Evolutionary conservation across 2,329 filamentous ascomycete species (phyloP).

Genomic region (Xylariales sp.): DNA sequence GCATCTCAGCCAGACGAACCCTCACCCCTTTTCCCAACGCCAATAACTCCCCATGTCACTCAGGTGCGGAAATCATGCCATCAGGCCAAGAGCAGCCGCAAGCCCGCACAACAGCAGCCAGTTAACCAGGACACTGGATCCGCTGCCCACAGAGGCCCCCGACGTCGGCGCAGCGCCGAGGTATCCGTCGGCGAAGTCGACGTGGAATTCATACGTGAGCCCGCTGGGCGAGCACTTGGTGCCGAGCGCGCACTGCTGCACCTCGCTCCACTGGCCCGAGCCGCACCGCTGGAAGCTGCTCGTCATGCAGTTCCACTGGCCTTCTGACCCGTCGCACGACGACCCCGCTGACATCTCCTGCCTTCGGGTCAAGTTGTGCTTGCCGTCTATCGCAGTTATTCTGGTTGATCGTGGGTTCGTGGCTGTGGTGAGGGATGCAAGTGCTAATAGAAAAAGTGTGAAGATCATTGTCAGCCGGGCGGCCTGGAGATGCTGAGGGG

Average conservation of each 20-base stretch:
- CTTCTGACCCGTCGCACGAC: conserved; percentile 57
- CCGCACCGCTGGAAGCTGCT: conserved; percentile 63
- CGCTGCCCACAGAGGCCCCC: neutral
- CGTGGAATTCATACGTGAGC: conserved; percentile 54
- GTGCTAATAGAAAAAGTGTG: neutral
- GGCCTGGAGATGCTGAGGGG: neutral
- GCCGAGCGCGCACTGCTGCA: conserved; percentile 57
- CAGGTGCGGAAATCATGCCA: neutral
- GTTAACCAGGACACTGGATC: neutral
- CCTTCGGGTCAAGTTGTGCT: neutral
- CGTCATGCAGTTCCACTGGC: conserved; percentile 67
- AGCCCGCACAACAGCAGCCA: conserved; percentile 17
- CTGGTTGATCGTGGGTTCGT: neutral
- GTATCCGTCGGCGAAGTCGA: conserved; percentile 45
- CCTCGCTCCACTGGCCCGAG: conserved; percentile 57
- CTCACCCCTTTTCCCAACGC: neutral
- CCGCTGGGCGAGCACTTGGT: conserved; percentile 60
- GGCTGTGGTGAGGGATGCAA: conserved; percentile 1
- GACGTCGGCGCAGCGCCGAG: conserved; percentile 30
- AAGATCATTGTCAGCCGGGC: neutral
- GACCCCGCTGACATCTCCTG: conserved; percentile 50
- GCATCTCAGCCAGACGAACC: neutral
- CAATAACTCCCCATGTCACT: neutral
- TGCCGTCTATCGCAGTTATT: neutral
- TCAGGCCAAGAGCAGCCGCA: neutral